A percentile compares a stretch with the other conserved stretches of the same genome.
Conservation (phyloP, 2,329 filamentous ascomycete genomes). For the Monosporascus cannonballus region DNA sequence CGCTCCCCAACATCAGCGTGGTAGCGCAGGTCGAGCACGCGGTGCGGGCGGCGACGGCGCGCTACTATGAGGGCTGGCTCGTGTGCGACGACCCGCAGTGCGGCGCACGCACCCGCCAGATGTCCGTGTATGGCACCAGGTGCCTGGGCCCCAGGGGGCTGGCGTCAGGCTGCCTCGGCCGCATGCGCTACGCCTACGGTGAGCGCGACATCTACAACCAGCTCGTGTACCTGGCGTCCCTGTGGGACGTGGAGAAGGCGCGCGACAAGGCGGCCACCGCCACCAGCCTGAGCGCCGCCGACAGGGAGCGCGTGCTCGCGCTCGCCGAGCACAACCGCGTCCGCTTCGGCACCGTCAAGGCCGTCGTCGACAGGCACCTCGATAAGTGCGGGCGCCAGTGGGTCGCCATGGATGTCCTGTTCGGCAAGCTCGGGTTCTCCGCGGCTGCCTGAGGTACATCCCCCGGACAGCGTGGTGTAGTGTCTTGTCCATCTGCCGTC, state of each 20-base stretch:
- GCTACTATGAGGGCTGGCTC: conserved; percentile 91
- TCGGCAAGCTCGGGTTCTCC: conserved; percentile 58
- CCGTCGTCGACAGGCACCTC: conserved; percentile 74
- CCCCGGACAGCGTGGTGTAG: too few relatives aligned
- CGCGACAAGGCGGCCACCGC: conserved; percentile 43
- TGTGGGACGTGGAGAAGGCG: conserved; percentile 89
- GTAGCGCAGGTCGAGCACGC: conserved; percentile 84
- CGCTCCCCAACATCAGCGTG: conserved; percentile 65
- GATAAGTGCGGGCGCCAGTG: conserved; percentile 87
- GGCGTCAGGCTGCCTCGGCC: conserved; percentile 75
- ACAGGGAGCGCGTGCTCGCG: conserved; percentile 60
- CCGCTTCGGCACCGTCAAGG: conserved; percentile 70
- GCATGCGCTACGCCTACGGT: conserved; percentile 80
- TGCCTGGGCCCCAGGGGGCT: conserved; percentile 85
- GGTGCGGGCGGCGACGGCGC: conserved; percentile 68
- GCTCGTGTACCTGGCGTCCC: conserved; percentile 73
- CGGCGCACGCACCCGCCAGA: conserved; percentile 79
- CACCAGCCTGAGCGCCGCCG: conserved; percentile 40
- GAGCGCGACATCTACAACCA: conserved; percentile 96
- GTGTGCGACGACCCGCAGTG: conserved; percentile 86
- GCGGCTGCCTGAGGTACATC: conserved; percentile 6
- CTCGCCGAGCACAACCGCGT: conserved; percentile 77
- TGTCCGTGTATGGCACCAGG: conserved; percentile 85
- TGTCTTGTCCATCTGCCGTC: too few relatives aligned
- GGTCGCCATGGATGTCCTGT: conserved; percentile 89